These are phyloP conservation scores for Schizosaccharomyces osmophilus DNA, from an alignment of 805 yeast species.

Conservation along the genomic window DNA sequence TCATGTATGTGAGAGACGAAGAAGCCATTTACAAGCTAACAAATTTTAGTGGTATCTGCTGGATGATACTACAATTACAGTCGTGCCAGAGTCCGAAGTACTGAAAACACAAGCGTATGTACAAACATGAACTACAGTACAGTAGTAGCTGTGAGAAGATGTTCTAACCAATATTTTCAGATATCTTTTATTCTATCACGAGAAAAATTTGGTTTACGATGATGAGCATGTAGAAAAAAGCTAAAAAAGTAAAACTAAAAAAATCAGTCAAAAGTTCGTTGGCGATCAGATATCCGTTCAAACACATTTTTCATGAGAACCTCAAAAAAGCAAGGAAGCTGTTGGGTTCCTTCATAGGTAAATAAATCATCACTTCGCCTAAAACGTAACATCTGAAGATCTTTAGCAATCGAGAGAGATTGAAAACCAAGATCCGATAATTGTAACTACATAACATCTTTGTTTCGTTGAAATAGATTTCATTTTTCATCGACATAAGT, in stretches of 20 bases:
- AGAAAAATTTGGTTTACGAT: background rate
- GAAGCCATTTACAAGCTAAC: background rate
- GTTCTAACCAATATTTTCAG: background rate
- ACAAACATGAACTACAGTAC: too few relatives aligned
- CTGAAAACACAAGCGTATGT: slow-evolving; percentile 45
- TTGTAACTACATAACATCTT: too few relatives aligned
- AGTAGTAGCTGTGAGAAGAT: background rate
- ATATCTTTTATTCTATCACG: slow-evolving; percentile 7
- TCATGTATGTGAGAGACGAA: background rate
- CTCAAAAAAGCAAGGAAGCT: too few relatives aligned
- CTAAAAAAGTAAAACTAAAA: background rate
- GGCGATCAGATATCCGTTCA: background rate
- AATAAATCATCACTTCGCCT: background rate
- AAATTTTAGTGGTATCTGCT: slow-evolving; percentile 50
- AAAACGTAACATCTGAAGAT: too few relatives aligned
- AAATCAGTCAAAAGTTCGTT: background rate
- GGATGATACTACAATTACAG: slow-evolving; percentile 65
- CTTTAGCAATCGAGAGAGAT: too few relatives aligned
- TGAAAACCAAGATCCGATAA: too few relatives aligned
- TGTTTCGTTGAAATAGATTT: too few relatives aligned
- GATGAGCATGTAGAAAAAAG: background rate
- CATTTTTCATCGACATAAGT: too few relatives aligned
- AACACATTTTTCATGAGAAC: background rate
- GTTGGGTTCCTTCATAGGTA: too few relatives aligned
- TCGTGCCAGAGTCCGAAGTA: slow-evolving; percentile 41